Conservation (phyloP, 2,329 filamentous ascomycete species). For the Colletotrichum lupini region DNA sequence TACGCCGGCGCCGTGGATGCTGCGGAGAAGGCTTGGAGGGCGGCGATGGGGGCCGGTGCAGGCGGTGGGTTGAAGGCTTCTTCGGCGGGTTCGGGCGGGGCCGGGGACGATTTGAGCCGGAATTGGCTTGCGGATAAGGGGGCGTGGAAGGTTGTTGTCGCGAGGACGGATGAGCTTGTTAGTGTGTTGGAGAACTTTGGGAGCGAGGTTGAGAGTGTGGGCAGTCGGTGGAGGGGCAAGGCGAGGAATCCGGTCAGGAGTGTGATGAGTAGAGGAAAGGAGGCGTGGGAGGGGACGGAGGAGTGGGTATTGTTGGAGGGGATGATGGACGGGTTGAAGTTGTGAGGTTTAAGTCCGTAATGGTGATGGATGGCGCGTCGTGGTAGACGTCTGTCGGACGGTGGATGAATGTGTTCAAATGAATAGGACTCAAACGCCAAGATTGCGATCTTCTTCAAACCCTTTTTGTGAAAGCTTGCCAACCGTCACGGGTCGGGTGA, state of each 20-base stretch:
- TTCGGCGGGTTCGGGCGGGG: constrained; percentile 30
- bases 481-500: too few relatives aligned
- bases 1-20: constrained; percentile 81
- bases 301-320: constrained; percentile 73
- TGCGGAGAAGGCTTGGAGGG: constrained; percentile 90
- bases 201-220: constrained; percentile 72
- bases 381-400: too few relatives aligned
- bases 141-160: constrained; percentile 79
- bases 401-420: too few relatives aligned
- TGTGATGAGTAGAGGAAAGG: constrained; percentile 84
- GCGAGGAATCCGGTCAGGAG: constrained; percentile 85
- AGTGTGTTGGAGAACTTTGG: constrained; percentile 86
- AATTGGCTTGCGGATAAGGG: constrained; percentile 68
- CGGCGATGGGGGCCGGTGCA: constrained; percentile 54
- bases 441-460: too few relatives aligned
- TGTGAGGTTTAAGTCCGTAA: neutral
- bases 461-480: too few relatives aligned
- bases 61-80: constrained; percentile 26
- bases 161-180: constrained; percentile 83
- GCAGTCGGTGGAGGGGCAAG: constrained; percentile 88
- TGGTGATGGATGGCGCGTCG: too few relatives aligned
- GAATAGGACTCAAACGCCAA: too few relatives aligned
- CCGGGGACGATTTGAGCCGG: constrained; percentile 34
- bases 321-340: constrained; percentile 65
- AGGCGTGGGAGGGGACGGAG: constrained; percentile 81